Evolutionary conservation across 192 early-diverging fungal species (phyloP), one percentile per base, ranked within the genome.

Genomic region (Mortierella hygrophila): DNA sequence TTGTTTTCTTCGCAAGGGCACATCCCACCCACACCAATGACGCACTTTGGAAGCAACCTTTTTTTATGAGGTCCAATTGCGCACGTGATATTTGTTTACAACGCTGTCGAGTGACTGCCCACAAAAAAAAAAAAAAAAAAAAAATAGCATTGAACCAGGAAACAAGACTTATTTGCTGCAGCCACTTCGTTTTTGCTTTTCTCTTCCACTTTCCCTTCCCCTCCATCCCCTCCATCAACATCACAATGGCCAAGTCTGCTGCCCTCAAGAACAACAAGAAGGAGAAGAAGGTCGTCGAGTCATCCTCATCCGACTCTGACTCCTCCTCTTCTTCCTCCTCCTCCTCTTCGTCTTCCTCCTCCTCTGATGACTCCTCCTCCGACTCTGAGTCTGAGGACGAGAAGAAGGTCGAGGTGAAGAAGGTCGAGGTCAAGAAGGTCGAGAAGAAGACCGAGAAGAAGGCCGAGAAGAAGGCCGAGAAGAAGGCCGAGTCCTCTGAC

Each of bases 191-290:
- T 44, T 47, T 78, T 55, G 49, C 49, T 78, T 68, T 74, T 20
- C 44, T 79, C 54, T 73, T 70, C 52, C 77, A 35, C 73, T 75
- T 74, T 74, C 46, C 71, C 37, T 73, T 52, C n/a, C 76, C 23
- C 57, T 37, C 49, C 65, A 21, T 60, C 75, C 75, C 52, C 55
- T 40, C 23, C 65, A 55, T 79, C 11, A 73, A 75, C 69, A 69
- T 73, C 76, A 87, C 70, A 52, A 86, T 81, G 80, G 89, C 90
- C 74, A 85, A 85, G 71, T 71, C 77, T 55, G 88, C 91, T 91
- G 91, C 83, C 69, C 70, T 81, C 79, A 91, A 91, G 81, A 82
- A 81, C 81, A 70, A 63, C 77, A 91, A 89, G 79, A 93, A 93
- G 89, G 91, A 90, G 77, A 90, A 93, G 80, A 88, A 90, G 75